phyloP scores from a whole-genome alignment of 1,284 basidiomycete species.

The Rhodotorula mucilaginosa region DNA sequence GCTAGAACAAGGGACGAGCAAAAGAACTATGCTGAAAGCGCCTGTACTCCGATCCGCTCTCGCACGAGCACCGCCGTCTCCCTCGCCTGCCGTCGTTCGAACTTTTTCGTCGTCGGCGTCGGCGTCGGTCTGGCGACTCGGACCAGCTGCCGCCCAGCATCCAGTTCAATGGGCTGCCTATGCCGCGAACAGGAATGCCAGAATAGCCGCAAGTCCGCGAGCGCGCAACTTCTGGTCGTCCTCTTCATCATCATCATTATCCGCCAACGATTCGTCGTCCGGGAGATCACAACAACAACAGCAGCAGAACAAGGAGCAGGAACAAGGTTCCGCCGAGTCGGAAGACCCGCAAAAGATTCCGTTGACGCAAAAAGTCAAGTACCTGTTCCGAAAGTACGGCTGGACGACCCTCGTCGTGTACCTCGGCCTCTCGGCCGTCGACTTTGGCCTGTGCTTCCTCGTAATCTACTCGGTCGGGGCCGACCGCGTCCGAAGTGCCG shows the following conservation, averaged over 20 bases:
- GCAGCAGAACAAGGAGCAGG: not conserved
- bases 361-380: constrained; percentile 25
- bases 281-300: not conserved
- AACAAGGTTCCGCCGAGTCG: not conserved
- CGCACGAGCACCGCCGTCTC: not conserved
- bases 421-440: constrained; percentile 64
- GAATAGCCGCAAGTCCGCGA: not conserved
- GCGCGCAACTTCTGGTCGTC: not conserved
- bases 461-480: constrained; percentile 84
- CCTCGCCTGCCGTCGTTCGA: no score
- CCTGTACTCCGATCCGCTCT: not conserved
- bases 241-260: constrained; percentile 1
- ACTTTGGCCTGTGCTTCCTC: constrained; percentile 78
- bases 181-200: not conserved
- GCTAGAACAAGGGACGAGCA: not conserved
- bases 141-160: not conserved
- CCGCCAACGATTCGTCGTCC: not conserved
- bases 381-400: constrained; percentile 65
- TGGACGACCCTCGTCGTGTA: constrained; percentile 91
- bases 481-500: constrained; percentile 74
- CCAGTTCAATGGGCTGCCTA: not conserved
- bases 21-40: not conserved
- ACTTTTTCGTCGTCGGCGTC: no score
- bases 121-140: no score
- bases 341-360: constrained; percentile 7